These are phyloP conservation scores for Raffaelea arxii DNA, from an alignment of 2,329 filamentous ascomycete genomes.

Conservation along the genomic window DNA sequence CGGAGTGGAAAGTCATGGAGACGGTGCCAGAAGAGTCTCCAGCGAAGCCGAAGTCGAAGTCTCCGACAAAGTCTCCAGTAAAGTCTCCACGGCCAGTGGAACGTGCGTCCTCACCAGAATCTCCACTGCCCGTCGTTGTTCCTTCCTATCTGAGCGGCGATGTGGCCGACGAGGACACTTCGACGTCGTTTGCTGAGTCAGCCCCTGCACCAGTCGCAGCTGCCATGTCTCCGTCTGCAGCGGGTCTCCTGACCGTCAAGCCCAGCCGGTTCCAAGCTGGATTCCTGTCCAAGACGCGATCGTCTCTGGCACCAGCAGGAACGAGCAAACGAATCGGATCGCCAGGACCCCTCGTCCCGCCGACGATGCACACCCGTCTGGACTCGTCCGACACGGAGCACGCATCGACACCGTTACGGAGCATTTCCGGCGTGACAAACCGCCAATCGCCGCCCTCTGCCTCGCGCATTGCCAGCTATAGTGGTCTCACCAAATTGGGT, in stretches of 20 bases:
- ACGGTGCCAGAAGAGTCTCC: slow-evolving; percentile 5
- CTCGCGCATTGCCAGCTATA: slow-evolving; percentile 16
- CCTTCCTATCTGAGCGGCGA: slow-evolving; percentile 9
- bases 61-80: slow-evolving; percentile 3
- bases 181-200: slow-evolving; percentile 17
- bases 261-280: slow-evolving; percentile 78
- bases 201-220: too few species aligned
- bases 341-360: slow-evolving; percentile 37
- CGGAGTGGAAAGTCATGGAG: slow-evolving; percentile 1
- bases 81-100: too few species aligned
- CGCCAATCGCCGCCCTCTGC: slow-evolving; percentile 27
- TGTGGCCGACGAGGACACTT: slow-evolving; percentile 5
- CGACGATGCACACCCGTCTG: slow-evolving; percentile 46
- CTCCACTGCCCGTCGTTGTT: neutral
- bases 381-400: slow-evolving; percentile 1
- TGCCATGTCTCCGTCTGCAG: slow-evolving; percentile 37
- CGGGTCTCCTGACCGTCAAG: slow-evolving; percentile 36
- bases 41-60: neutral
- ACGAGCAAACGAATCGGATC: neutral
- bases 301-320: slow-evolving; percentile 14
- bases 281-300: slow-evolving; percentile 57
- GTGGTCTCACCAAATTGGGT: slow-evolving; percentile 13
- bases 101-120: too few species aligned
- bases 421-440: slow-evolving; percentile 40
- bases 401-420: slow-evolving; percentile 33